Percentiles rank a stretch among this genome's conserved stretches.
Conservation (phyloP, 768 basidiomycete genomes). For the Mycena crocata region DNA sequence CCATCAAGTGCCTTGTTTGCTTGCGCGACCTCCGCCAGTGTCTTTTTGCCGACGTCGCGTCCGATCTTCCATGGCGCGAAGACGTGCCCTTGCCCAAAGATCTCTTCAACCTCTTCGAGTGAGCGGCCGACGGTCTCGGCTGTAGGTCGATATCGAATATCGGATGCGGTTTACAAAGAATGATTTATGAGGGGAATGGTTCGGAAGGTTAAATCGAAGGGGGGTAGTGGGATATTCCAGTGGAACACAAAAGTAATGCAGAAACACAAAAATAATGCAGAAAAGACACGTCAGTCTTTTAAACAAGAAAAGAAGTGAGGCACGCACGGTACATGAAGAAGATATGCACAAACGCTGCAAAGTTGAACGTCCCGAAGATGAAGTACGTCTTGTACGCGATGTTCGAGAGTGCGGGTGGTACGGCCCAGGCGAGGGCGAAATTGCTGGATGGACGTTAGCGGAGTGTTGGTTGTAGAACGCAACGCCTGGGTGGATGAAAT, state of each 20-base stretch:
- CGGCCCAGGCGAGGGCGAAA: slow-evolving; percentile 80
- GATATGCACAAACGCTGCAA: slow-evolving; percentile 76
- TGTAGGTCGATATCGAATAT: too few relatives aligned
- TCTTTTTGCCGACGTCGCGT: slow-evolving; percentile 71
- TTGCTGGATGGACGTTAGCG: too few relatives aligned
- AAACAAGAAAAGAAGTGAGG: too few relatives aligned
- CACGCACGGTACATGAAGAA: slow-evolving; percentile 74
- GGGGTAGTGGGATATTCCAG: too few relatives aligned
- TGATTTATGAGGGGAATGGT: too few relatives aligned
- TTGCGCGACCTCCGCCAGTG: slow-evolving; percentile 60
- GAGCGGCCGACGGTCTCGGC: slow-evolving; percentile 80
- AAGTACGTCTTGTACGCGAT: slow-evolving; percentile 85
- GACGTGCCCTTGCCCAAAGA: slow-evolving; percentile 75
- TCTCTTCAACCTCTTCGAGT: slow-evolving; percentile 84
- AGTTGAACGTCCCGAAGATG: slow-evolving; percentile 83
- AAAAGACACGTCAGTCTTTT: too few relatives aligned
- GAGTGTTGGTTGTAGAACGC: too few relatives aligned
- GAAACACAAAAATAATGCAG: too few relatives aligned
- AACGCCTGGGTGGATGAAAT: too few relatives aligned
- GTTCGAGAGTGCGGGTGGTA: slow-evolving; percentile 73
- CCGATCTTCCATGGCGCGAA: slow-evolving; percentile 81
- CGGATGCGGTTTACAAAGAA: too few relatives aligned
- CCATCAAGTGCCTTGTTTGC: slow-evolving; percentile 17
- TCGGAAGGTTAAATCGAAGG: too few relatives aligned
- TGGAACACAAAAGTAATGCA: too few relatives aligned